Percentiles rank a stretch among this genome's conserved stretches.
phyloP scores from a whole-genome alignment of 2,329 filamentous ascomycete genomes.

The Alternaria panax region DNA sequence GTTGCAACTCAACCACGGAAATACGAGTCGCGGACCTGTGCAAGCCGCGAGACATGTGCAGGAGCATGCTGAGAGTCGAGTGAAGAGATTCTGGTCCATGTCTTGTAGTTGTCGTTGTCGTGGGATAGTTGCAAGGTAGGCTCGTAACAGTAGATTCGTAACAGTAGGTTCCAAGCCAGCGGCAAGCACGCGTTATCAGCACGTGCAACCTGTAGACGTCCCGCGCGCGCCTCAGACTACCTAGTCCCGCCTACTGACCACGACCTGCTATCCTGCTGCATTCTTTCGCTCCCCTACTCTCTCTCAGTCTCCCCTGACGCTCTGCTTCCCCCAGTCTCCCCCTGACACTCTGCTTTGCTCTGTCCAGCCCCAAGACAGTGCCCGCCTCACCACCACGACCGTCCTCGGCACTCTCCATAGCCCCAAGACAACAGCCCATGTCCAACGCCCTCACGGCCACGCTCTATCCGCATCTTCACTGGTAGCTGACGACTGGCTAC shows the following conservation, averaged over 20 bases:
- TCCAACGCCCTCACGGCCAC: slow-evolving; percentile 48
- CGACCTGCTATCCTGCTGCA: neutral
- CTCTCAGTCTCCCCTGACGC: neutral
- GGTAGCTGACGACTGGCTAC: slow-evolving; percentile 37
- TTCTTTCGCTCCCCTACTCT: neutral
- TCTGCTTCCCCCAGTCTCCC: too few relatives aligned
- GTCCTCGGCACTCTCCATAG: slow-evolving; percentile 16
- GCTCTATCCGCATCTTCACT: slow-evolving; percentile 49
- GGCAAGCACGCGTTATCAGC: slow-evolving; percentile 13
- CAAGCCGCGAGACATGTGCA: neutral
- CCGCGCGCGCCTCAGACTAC: neutral
- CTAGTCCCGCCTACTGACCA: slow-evolving; percentile 3
- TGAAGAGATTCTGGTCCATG: neutral
- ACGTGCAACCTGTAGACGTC: neutral
- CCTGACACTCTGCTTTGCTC: neutral
- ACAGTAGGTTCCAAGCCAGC: neutral
- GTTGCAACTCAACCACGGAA: neutral
- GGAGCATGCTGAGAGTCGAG: neutral
- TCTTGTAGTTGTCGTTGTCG: neutral
- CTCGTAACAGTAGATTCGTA: too few relatives aligned
- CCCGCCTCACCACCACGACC: slow-evolving; percentile 4
- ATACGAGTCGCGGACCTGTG: neutral
- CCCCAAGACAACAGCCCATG: slow-evolving; percentile 40
- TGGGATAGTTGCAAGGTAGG: neutral
- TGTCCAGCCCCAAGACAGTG: too few relatives aligned